A percentile compares a stretch with the other conserved stretches of the same genome.
Evolutionary conservation across 208 protist species (phyloP).

Genomic region (Lotmaria passim): DNA sequence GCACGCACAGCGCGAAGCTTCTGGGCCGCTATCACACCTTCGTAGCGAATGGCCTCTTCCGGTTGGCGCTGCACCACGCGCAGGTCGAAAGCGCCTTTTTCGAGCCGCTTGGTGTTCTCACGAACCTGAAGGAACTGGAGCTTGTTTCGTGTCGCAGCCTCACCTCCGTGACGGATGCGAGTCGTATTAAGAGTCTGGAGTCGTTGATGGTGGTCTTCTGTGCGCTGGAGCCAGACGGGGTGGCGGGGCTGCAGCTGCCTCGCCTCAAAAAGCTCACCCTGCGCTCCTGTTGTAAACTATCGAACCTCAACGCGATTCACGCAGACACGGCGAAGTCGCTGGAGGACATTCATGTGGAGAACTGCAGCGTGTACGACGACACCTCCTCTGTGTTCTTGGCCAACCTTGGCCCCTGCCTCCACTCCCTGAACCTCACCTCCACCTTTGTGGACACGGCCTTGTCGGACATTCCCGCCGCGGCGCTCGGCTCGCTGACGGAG

Average conservation of each 20-base stretch:
- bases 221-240: conserved; percentile 68
- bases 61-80: conserved; percentile 74
- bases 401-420: conserved; percentile 50
- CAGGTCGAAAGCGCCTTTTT: conserved; percentile 75
- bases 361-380: conserved; percentile 79
- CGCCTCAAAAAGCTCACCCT: conserved; percentile 61
- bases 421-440: conserved; percentile 59
- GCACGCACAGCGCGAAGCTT: conserved; percentile 64
- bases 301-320: conserved; percentile 68
- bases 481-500: conserved; percentile 41
- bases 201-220: conserved; percentile 73
- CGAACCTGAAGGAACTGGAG: conserved; percentile 68
- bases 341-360: conserved; percentile 72
- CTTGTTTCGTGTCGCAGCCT: conserved; percentile 75
- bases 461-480: conserved; percentile 40
- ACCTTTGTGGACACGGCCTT: conserved; percentile 65
- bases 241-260: conserved; percentile 59
- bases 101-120: conserved; percentile 54
- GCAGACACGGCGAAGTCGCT: conserved; percentile 59
- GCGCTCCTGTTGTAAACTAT: conserved; percentile 72
- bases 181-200: conserved; percentile 53
- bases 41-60: conserved; percentile 74
- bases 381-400: conserved; percentile 68
- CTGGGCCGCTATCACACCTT: conserved; percentile 67
- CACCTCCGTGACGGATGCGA: conserved; percentile 62